Conservation (phyloP, 805 yeast genomes). For the Pichia sporocuriosa region DNA sequence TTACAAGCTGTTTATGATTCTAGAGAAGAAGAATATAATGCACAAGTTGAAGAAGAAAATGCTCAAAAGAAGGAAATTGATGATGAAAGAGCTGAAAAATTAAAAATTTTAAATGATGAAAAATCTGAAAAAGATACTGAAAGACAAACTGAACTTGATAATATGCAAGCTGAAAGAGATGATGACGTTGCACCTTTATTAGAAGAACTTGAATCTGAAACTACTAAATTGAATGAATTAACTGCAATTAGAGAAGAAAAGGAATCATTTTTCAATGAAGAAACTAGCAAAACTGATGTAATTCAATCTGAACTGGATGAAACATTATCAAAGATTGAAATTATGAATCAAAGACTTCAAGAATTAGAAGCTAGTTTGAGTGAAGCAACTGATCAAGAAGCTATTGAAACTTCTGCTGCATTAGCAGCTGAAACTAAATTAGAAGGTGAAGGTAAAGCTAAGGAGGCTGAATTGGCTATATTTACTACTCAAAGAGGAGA, state of each 20-base stretch:
- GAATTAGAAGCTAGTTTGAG: slow-evolving; percentile 31
- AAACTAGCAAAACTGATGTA: slow-evolving; percentile 38
- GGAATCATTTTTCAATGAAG: slow-evolving; percentile 39
- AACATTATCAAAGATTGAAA: slow-evolving; percentile 38
- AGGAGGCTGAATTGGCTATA: slow-evolving; percentile 23
- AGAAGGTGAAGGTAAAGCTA: slow-evolving; percentile 6
- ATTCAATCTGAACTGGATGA: slow-evolving; percentile 36
- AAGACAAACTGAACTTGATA: slow-evolving; percentile 40
- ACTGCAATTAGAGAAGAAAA: slow-evolving; percentile 42
- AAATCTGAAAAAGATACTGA: slow-evolving; percentile 39
- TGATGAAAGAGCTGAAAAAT: slow-evolving; percentile 36
- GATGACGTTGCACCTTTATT: slow-evolving; percentile 48
- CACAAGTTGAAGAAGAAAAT: slow-evolving; percentile 34
- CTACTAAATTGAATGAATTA: slow-evolving; percentile 42
- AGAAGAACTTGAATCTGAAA: slow-evolving; percentile 45
- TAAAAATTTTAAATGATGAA: slow-evolving; percentile 36
- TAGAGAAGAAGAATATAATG: slow-evolving; percentile 37
- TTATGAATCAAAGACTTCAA: slow-evolving; percentile 36
- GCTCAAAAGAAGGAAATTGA: slow-evolving; percentile 36
- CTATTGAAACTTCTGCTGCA: slow-evolving; percentile 26
- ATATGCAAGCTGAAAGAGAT: slow-evolving; percentile 46
- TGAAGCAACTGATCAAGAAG: slow-evolving; percentile 13
- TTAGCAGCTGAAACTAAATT: slow-evolving; percentile 19
- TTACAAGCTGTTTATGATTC: slow-evolving; percentile 35
- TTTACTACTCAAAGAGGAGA: slow-evolving; percentile 25